Base-by-base conservation (phyloP, 2,329 filamentous ascomycete genomes). In the Talaromyces sp. region DNA sequence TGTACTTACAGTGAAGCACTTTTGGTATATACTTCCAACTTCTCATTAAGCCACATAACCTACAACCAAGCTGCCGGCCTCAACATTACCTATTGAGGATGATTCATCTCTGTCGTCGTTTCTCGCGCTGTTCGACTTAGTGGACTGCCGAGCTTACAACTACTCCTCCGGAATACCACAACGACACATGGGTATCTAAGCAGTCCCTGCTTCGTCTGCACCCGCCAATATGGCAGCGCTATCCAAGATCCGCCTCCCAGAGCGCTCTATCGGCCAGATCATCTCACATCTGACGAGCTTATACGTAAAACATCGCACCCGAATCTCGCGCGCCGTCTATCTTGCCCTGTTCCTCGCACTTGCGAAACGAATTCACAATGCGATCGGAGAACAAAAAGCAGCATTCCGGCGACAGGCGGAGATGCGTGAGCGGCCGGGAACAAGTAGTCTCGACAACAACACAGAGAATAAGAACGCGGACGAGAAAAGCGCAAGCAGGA, bases 371-470 rank as follows among this genome's bases (percentile, higher is more conserved):
- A 89, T 98, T 63, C 92, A 93, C 72, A 89, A 92, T 85, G 93
- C 94, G 71, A 90, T 98, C 74, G 89, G 90, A 66, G 93, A 97
- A 76, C 95, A 98, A 77, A 97, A 96, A 77, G 91, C 91, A 16
- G 91, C 92, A 2, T 90, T 90, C 1, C 82, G 82, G 61, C 87
- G 89, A 67, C 88, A 91, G 66, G 86, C 87, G 6, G 86, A 87
- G 69, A 73, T 84, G 75, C 77, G 87, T 74, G 73, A 85, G 78
- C 72, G 87, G 76, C 70, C 84, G 75, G 73, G 81, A 73, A 80
- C 77, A 61, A 78, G 73, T 66, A 78, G 73, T 57, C 70, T 76
- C n/a, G 73, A 70, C 16, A 72, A 73, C 14, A 68, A 70, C 68
- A 73, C 70, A 69, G 69, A 70, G 1, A 69, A 73, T 37, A 67